Base-by-base conservation (phyloP, 2,329 filamentous ascomycete genomes). In the Arthrobotrys musiformis region DNA sequence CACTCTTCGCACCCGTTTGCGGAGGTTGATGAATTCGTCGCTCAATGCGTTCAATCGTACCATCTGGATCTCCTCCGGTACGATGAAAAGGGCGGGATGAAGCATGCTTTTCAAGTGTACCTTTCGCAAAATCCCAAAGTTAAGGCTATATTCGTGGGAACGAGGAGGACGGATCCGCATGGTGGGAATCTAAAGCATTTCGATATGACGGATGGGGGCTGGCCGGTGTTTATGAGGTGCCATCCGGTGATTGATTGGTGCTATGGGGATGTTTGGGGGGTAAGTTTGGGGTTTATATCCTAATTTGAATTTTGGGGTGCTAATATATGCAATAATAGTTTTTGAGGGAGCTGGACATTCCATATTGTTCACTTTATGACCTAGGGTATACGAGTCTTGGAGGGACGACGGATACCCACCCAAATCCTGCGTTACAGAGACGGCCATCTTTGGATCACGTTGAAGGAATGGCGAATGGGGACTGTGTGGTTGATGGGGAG, bases 221-320 rank as follows among this genome's bases (percentile, higher is more conserved):
- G 95, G 95, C 95, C 95, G 37, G 85, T 87, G 48, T 97, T 98
- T 82, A 94, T 98, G 90, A 89, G 95, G 73, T 87, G 98, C 76
- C 93, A 99, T 84, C 94, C 95, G 0, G 92, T 99, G 8, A 94
- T 99, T 82, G 95, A 99, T 84, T 99, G 95, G 95, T 93, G 95
- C 83, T 97, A 97, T 83, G 89, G 89, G 9, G 94, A 98, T 83
- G 94, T 98, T 66, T 98, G 95, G 95, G 89, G 90, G 17, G 93
- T 96, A 82, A 86, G 92, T 87, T 82, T n/a, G n/a, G n/a, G n/a
- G n/a, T 81, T 4, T 42, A 30, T n/a, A n/a, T 42, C 58, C 62
- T 22, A 60, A 19, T 60, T 52, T 70, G 3, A n/a, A 35, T 15
- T 46, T 40, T 4, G 37, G 15, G 72, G 17, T 61, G 42, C 46